Percentiles rank a stretch among this genome's conserved stretches.
Evolutionary conservation across 2,329 filamentous ascomycete species (phyloP).

Genomic region (Ophiostoma fasciatum): DNA sequence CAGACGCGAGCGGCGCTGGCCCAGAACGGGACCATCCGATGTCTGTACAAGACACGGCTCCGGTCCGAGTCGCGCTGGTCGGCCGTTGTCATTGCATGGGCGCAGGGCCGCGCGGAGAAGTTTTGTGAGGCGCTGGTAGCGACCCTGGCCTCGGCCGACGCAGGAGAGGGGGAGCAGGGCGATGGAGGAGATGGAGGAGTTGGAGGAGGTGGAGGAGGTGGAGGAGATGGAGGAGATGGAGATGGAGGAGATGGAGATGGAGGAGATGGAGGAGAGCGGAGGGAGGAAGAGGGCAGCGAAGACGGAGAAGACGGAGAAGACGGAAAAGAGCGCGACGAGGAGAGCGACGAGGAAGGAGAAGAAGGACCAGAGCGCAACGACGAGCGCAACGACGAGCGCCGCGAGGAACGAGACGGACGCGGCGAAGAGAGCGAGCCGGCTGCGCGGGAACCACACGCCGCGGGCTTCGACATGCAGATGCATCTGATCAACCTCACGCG

Average conservation of each 20-base stretch:
- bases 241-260: no score
- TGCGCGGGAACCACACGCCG: no score
- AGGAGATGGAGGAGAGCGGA: no score
- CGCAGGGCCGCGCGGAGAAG: background rate
- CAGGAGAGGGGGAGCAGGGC: background rate
- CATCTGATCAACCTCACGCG: background rate
- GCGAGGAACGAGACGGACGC: background rate
- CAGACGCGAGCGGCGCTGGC: background rate
- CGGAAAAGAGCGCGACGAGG: background rate
- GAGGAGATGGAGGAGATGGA: no score
- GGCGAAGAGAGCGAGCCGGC: no score
- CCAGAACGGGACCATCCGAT: constrained; percentile 1
- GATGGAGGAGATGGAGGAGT: no score
- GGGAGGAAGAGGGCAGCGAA: background rate
- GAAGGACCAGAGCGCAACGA: background rate
- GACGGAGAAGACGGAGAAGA: background rate
- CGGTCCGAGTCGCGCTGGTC: background rate
- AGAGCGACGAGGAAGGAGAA: no score
- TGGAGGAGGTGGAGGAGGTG: no score
- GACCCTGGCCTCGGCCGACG: background rate
- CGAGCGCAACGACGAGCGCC: background rate
- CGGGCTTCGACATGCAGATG: constrained; percentile 1
- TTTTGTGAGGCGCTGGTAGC: background rate
- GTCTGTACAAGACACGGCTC: background rate
- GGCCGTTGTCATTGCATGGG: background rate